Conservation (phyloP, 2,329 filamentous ascomycete genomes). For the Penicillium palitans region DNA sequence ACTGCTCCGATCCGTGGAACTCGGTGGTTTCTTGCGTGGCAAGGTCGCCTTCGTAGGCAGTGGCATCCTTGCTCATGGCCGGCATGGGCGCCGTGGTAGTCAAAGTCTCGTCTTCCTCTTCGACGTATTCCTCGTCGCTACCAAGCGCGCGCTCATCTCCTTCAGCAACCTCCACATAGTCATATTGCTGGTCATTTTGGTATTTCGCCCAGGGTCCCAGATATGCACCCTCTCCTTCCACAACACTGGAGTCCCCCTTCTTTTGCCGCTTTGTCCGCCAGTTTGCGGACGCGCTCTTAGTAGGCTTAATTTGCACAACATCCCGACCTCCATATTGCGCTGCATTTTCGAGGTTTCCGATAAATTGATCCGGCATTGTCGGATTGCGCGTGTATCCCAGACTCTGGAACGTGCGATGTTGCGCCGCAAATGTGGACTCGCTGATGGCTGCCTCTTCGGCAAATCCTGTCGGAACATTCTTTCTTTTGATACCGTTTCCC, state of each 20-base stretch:
- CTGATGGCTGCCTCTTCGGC: slow-evolving; percentile 87
- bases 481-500: slow-evolving; percentile 64
- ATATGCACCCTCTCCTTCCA: slow-evolving; percentile 85
- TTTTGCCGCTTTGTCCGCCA: slow-evolving; percentile 74
- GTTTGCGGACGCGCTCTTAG: slow-evolving; percentile 70
- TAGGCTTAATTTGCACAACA: slow-evolving; percentile 56
- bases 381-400: slow-evolving; percentile 55
- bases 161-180: slow-evolving; percentile 64
- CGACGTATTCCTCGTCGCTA: slow-evolving; percentile 76
- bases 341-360: slow-evolving; percentile 51
- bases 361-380: slow-evolving; percentile 43
- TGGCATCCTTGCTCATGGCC: slow-evolving; percentile 53
- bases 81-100: slow-evolving; percentile 50
- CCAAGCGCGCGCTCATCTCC: slow-evolving; percentile 68
- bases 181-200: slow-evolving; percentile 68
- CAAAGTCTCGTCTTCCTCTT: slow-evolving; percentile 61
- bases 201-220: slow-evolving; percentile 94
- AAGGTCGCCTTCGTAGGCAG: slow-evolving; percentile 53
- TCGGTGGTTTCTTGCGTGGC: slow-evolving; percentile 76
- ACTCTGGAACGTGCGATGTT: slow-evolving; percentile 80
- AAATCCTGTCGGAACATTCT: slow-evolving; percentile 79
- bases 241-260: slow-evolving; percentile 79
- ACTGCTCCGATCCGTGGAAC: slow-evolving; percentile 80
- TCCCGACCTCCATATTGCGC: slow-evolving; percentile 50
- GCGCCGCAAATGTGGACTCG: slow-evolving; percentile 83